phyloP scores from a whole-genome alignment of 2,329 filamentous ascomycete genomes.

The Diaporthe sp. region DNA sequence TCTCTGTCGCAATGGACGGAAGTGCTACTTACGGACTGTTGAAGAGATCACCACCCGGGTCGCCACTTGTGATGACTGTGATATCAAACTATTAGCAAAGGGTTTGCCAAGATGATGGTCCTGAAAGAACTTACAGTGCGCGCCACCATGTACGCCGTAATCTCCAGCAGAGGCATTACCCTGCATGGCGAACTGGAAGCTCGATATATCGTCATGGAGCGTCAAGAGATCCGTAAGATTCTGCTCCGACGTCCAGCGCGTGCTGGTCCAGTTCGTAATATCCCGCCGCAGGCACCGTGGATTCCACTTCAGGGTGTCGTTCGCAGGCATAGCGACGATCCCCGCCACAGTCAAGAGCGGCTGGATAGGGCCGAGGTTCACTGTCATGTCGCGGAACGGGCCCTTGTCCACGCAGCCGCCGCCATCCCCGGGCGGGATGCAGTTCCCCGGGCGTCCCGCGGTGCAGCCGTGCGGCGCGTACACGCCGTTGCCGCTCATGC shows the following conservation, averaged over 20 bases:
- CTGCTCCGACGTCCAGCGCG: constrained; percentile 5
- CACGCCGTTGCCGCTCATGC: constrained; percentile 54
- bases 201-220: constrained; percentile 22
- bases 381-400: constrained; percentile 44
- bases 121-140: constrained; percentile 40
- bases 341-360: neutral
- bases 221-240: neutral
- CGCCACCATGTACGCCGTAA: constrained; percentile 45
- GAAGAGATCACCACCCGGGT: constrained; percentile 40
- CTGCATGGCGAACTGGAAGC: constrained; percentile 51
- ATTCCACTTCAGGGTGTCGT: constrained; percentile 38
- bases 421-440: constrained; percentile 42
- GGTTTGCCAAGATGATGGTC: accelerated
- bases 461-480: constrained; percentile 36
- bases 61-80: constrained; percentile 36
- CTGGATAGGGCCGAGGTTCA: constrained; percentile 46
- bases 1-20: no score
- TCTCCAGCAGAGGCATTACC: constrained; percentile 12
- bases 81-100: neutral
- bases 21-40: constrained; percentile 38
- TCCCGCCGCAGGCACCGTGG: constrained; percentile 52
- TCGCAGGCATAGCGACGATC: constrained; percentile 2
- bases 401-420: constrained; percentile 47
- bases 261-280: constrained; percentile 37
- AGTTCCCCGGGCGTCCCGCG: constrained; percentile 37